Conservation (phyloP, 345 rosid species). For the Microthlaspi erraticum region DNA sequence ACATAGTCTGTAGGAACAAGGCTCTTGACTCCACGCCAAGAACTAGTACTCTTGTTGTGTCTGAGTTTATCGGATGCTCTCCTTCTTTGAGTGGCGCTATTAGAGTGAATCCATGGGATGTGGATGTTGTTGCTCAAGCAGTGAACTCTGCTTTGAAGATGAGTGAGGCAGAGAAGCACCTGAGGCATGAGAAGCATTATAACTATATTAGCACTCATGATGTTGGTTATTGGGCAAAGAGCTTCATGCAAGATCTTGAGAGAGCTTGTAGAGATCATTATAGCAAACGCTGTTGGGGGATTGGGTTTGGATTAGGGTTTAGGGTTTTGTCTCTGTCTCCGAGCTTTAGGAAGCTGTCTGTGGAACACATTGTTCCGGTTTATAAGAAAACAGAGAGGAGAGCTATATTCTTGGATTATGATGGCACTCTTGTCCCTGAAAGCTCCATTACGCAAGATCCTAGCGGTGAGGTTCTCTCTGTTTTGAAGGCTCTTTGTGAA, state of each 20-base stretch:
- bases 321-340: constrained; percentile 54
- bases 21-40: constrained; percentile 33
- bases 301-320: constrained; percentile 50
- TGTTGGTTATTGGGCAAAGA: constrained; percentile 61
- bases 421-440: constrained; percentile 51
- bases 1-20: constrained; percentile 37
- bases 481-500: constrained; percentile 43
- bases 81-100: constrained; percentile 59
- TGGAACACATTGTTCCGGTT: constrained; percentile 40
- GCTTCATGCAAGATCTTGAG: constrained; percentile 56
- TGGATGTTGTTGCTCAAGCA: constrained; percentile 51
- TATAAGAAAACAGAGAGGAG: constrained; percentile 45
- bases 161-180: constrained; percentile 49
- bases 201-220: constrained; percentile 59
- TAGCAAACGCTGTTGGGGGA: constrained; percentile 51
- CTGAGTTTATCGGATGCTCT: constrained; percentile 56
- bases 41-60: constrained; percentile 50
- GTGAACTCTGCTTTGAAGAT: constrained; percentile 44
- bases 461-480: constrained; percentile 42
- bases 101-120: constrained; percentile 56
- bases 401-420: constrained; percentile 55
- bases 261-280: constrained; percentile 51
- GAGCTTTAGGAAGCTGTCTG: constrained; percentile 48
- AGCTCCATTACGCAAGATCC: constrained; percentile 45
- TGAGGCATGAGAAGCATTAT: constrained; percentile 51